phyloP scores from a whole-genome alignment of 1,284 basidiomycete species.

The Porodaedalea pini region DNA sequence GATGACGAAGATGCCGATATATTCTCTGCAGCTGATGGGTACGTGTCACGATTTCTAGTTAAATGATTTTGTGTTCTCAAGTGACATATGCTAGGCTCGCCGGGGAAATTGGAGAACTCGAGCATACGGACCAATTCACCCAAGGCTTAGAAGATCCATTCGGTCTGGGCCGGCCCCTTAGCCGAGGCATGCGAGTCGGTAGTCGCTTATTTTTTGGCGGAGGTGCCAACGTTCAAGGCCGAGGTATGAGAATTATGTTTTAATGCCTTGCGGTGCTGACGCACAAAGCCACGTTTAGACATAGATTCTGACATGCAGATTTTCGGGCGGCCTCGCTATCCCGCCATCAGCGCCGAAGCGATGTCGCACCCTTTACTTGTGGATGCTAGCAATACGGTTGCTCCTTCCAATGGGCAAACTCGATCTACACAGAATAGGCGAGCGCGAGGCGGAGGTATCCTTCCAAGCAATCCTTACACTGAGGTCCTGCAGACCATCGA shows the following conservation, averaged over 20 bases:
- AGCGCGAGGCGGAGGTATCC: constrained; percentile 46
- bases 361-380: constrained; percentile 82
- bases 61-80: neutral
- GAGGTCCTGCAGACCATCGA: constrained; percentile 80
- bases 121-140: constrained; percentile 39
- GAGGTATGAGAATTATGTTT: constrained; percentile 5
- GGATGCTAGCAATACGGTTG: constrained; percentile 49
- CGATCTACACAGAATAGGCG: constrained; percentile 47
- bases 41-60: constrained; percentile 40
- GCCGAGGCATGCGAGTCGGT: constrained; percentile 41
- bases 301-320: constrained; percentile 54
- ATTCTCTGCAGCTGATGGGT: constrained; percentile 64
- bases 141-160: constrained; percentile 42
- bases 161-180: constrained; percentile 49
- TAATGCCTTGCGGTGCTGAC: neutral
- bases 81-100: constrained; percentile 38
- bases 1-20: constrained; percentile 63
- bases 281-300: constrained; percentile 20
- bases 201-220: constrained; percentile 48
- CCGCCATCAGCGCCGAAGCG: constrained; percentile 51
- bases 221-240: neutral
- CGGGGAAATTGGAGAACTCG: constrained; percentile 47
- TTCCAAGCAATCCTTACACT: constrained; percentile 43
- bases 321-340: constrained; percentile 58
- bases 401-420: constrained; percentile 39